Evolutionary conservation across 768 basidiomycete genomes (phyloP).

Genomic region (Coprinopsis marcescibilis): DNA sequence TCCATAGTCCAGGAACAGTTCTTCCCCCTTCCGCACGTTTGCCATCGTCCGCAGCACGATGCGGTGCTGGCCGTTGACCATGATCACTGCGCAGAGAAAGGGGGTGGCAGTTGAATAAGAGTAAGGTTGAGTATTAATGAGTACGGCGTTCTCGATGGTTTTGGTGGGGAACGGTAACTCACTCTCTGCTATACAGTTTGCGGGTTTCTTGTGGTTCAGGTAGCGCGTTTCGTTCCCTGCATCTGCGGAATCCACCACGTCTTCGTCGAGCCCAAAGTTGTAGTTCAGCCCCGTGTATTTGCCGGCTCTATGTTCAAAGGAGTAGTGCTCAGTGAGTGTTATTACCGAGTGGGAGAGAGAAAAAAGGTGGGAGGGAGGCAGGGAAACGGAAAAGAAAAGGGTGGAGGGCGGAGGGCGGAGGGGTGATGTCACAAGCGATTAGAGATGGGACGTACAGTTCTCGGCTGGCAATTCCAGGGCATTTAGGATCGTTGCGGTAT

Average conservation of each 20-base stretch:
- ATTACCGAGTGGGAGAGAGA: no score
- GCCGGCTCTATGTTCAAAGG: no score
- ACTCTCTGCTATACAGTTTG: background rate
- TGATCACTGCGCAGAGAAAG: background rate
- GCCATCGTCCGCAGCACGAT: background rate
- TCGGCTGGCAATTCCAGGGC: no score
- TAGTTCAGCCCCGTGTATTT: slow-evolving; percentile 52
- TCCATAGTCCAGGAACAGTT: background rate
- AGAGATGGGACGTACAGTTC: no score
- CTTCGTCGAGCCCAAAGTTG: slow-evolving; percentile 47
- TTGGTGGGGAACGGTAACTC: background rate
- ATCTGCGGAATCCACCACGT: slow-evolving; percentile 46
- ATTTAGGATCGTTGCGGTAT: no score
- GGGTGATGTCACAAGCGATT: no score
- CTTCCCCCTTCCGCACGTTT: background rate
- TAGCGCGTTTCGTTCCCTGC: slow-evolving; percentile 60
- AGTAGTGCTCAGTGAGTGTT: no score
- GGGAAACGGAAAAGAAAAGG: no score
- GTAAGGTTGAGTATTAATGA: background rate
- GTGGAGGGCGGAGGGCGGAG: no score
- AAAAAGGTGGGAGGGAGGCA: no score
- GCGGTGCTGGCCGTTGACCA: background rate
- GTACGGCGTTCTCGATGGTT: background rate
- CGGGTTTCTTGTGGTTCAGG: slow-evolving; percentile 50
- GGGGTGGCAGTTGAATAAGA: background rate